Evolutionary conservation across 768 basidiomycete genomes (phyloP), one percentile per base, ranked within the genome.

Genomic region (Pisolithus albus): DNA sequence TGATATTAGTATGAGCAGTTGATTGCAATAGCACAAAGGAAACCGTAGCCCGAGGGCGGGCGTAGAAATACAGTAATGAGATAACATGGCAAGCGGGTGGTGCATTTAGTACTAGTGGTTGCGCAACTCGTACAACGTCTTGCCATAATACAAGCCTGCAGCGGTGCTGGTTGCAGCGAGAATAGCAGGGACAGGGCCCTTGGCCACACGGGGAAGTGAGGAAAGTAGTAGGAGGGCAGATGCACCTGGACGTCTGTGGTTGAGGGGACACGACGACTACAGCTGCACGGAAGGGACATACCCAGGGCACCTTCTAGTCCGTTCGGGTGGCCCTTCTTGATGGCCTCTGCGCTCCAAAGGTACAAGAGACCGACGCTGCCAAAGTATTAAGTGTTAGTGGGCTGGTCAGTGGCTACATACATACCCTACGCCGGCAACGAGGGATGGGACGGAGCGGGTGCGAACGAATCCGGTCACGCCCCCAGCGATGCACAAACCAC

Each of bases 251-350:
- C 15, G 18, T 46, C 46, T 34, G 51, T 51, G 2, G 47, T 56
- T 6, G 10, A 37, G 28, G 2, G 15, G 37, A 39, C 11, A 16
- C 5, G 18, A 38, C 32, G 42, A 49, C 42, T 8, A 23, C 5
- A 24, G 9, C 30, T 10, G 9, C 8, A 32, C 8, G 30, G 44
- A 39, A 18, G 30, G 26, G n/a, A 60, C 77, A 62, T 62, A 83
- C 90, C 89, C 13, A 91, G 74, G 37, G 89, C 90, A 28, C 75
- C 80, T 62, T 92, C 86, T 49, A 90, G 68, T n/a, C 90, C 87
- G 56, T 86, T 83, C 3, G 79, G 62, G 11, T 80, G 78, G 36
- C 87, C 85, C 62, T 78, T 87, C 54, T 83, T 81, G 57, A 92
- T 86, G 61, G 73, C 75, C 54, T 88, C 79, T 36, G 83, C 89